Evolutionary conservation across 108 stramenopile species (phyloP).

Genomic region (Stephanodiscus triporus): DNA sequence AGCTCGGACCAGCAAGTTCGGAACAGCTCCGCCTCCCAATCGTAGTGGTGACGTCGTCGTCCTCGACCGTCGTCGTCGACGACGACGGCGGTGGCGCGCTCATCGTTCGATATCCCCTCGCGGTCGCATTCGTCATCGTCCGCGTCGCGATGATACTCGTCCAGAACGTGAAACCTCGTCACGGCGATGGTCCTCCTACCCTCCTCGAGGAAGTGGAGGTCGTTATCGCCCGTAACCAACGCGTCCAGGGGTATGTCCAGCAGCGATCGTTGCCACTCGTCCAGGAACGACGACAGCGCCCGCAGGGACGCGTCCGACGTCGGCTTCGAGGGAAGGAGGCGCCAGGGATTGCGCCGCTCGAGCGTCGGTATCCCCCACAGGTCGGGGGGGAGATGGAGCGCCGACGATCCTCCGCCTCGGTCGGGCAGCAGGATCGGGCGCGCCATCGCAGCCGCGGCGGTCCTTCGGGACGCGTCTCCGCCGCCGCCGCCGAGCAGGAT

Average conservation of each 20-base stretch:
- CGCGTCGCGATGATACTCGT: constrained; percentile 7
- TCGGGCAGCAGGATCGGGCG: neutral
- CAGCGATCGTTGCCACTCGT: constrained; percentile 60
- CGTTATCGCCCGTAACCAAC: constrained; percentile 51
- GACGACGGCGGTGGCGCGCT: neutral
- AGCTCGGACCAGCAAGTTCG: constrained; percentile 75
- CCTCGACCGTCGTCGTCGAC: neutral
- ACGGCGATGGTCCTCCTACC: constrained; percentile 69
- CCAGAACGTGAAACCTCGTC: constrained; percentile 67
- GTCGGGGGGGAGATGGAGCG: neutral
- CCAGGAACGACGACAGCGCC: constrained; percentile 54
- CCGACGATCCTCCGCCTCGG: too few relatives aligned
- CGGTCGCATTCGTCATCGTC: neutral
- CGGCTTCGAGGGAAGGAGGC: constrained; percentile 31
- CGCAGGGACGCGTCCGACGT: constrained; percentile 34
- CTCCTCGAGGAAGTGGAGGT: constrained; percentile 82
- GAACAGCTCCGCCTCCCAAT: constrained; percentile 59
- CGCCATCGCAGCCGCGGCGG: constrained; percentile 1
- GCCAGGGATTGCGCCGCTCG: constrained; percentile 20
- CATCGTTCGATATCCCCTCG: neutral
- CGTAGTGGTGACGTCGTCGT: neutral
- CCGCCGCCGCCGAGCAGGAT: constrained; percentile 8
- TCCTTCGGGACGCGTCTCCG: neutral
- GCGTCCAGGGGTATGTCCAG: constrained; percentile 71
- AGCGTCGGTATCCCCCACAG: constrained; percentile 25